These are phyloP conservation scores for Hanseniaspora vineae DNA, from an alignment of 805 yeast species.

Conservation along the genomic window DNA sequence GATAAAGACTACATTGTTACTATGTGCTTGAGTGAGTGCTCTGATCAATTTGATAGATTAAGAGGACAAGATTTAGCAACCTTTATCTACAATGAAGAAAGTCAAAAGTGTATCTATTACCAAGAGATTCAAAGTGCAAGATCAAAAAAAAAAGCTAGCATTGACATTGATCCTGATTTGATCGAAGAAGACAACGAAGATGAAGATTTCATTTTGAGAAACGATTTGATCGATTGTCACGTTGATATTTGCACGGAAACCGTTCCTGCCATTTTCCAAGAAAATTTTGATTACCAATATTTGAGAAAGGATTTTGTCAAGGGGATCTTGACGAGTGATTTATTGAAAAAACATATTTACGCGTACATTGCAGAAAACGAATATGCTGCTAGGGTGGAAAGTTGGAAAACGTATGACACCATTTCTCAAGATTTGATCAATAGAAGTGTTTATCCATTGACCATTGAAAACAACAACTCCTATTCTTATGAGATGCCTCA, in stretches of 20 bases:
- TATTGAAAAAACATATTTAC: slow-evolving; percentile 80
- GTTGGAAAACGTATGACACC: slow-evolving; percentile 87
- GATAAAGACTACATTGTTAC: slow-evolving; percentile 92
- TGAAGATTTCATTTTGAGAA: slow-evolving; percentile 60
- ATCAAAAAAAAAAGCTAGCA: slow-evolving; percentile 32
- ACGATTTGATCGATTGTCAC: slow-evolving; percentile 91
- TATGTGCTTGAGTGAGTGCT: slow-evolving; percentile 80
- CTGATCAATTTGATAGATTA: slow-evolving; percentile 64
- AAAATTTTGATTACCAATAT: slow-evolving; percentile 87
- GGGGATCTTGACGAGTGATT: slow-evolving; percentile 83
- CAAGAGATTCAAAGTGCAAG: slow-evolving; percentile 53
- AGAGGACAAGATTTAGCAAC: slow-evolving; percentile 78
- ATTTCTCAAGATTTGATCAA: slow-evolving; percentile 80
- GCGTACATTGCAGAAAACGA: slow-evolving; percentile 70
- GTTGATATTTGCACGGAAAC: slow-evolving; percentile 91
- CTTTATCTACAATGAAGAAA: slow-evolving; percentile 63
- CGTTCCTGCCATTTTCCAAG: slow-evolving; percentile 91
- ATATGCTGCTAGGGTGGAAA: slow-evolving; percentile 91
- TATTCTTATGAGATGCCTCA: slow-evolving; percentile 75
- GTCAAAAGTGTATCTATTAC: slow-evolving; percentile 70
- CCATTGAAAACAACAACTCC: slow-evolving; percentile 68
- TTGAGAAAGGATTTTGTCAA: slow-evolving; percentile 78
- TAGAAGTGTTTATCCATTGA: slow-evolving; percentile 87
- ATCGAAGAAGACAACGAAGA: slow-evolving; percentile 31
- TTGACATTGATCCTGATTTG: slow-evolving; percentile 73